phyloP scores from a whole-genome alignment of 805 yeast genomes.

The Danielia oregonensis region DNA sequence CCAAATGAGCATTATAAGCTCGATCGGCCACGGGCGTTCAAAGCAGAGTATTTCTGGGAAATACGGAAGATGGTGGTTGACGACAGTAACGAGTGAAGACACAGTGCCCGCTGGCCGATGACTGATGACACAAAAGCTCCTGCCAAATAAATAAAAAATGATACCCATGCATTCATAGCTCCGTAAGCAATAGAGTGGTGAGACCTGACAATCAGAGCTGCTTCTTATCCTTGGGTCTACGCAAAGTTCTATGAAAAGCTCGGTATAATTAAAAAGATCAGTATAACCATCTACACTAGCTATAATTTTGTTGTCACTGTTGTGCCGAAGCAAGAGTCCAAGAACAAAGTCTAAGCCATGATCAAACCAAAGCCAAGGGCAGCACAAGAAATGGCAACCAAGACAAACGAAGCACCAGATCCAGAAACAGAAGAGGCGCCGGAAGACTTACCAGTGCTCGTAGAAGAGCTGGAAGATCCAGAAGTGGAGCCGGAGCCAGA shows the following conservation, averaged over 20 bases:
- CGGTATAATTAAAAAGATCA: no score
- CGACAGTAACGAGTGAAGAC: conserved; percentile 11
- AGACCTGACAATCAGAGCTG: no score
- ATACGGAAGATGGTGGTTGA: conserved; percentile 42
- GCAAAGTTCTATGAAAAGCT: no score
- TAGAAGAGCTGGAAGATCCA: conserved; percentile 8
- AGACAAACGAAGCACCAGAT: conserved; percentile 16
- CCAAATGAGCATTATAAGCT: conserved; percentile 24
- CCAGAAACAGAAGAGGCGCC: conserved; percentile 15
- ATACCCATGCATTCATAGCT: background rate
- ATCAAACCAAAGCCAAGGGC: conserved; percentile 29
- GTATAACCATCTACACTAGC: no score
- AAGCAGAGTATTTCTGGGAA: conserved; percentile 37
- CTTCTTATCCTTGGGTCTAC: no score
- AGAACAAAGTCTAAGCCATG: conserved; percentile 5
- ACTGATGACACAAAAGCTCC: background rate
- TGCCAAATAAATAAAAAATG: background rate
- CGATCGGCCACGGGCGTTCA: conserved; percentile 10
- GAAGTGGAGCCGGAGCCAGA: conserved; percentile 14
- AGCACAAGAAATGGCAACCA: conserved; percentile 20
- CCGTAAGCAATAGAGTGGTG: background rate
- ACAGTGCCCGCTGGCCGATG: background rate
- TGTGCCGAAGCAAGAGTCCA: no score
- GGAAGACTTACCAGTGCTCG: conserved; percentile 18
- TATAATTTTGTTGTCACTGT: no score